These are phyloP conservation scores for Ulota crispa DNA, from an alignment of 225 moss, liverwort and hornwort genomes.

Conservation along the genomic window DNA sequence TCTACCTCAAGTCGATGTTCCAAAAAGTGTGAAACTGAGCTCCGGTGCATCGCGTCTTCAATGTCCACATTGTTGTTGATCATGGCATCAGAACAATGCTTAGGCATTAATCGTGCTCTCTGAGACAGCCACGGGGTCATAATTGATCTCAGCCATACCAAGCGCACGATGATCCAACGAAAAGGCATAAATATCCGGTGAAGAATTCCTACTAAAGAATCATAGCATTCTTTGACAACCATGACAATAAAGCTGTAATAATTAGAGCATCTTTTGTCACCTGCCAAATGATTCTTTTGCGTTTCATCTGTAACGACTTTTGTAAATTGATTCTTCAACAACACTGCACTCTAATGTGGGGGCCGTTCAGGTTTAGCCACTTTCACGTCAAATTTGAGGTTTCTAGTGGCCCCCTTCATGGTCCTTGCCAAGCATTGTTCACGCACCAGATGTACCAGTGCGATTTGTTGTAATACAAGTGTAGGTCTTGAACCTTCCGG, in stretches of 20 bases:
- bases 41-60: background rate
- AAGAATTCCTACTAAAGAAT: background rate
- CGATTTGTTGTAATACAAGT: too few relatives aligned
- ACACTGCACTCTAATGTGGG: too few relatives aligned
- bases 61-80: background rate
- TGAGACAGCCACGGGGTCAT: background rate
- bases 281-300: too few relatives aligned
- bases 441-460: too few relatives aligned
- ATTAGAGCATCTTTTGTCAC: too few relatives aligned
- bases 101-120: background rate
- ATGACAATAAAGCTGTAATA: background rate
- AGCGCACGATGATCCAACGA: background rate
- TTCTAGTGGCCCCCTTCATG: too few relatives aligned
- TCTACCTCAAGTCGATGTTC: background rate
- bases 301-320: too few relatives aligned
- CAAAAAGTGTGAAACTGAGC: background rate
- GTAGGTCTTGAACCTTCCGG: too few relatives aligned
- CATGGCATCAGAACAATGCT: background rate
- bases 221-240: background rate
- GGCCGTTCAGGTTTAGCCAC: too few relatives aligned
- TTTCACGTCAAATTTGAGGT: too few relatives aligned
- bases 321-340: too few relatives aligned
- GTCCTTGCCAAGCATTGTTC: too few relatives aligned
- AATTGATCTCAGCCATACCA: background rate
- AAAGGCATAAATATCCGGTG: background rate